phyloP scores from a whole-genome alignment of 2,329 filamentous ascomycete species.

The Epichloe glyceriae region DNA sequence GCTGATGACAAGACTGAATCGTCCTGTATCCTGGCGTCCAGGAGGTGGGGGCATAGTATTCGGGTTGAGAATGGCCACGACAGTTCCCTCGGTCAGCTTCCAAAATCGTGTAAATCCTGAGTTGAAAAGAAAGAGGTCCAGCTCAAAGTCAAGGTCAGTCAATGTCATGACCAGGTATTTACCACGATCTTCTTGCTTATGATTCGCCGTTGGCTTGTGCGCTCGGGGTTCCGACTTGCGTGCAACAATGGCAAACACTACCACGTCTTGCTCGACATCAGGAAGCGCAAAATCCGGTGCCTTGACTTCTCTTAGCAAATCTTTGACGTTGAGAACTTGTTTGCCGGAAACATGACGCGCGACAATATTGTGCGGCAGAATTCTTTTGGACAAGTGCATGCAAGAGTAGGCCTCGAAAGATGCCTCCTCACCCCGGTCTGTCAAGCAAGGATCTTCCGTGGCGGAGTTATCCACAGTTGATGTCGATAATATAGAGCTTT shows the following conservation, averaged over 20 bases:
- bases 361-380: slow-evolving; percentile 69
- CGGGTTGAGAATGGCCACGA: slow-evolving; percentile 86
- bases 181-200: slow-evolving; percentile 43
- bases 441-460: slow-evolving; percentile 8
- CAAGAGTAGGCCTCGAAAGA: slow-evolving; percentile 80
- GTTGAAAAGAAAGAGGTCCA: slow-evolving; percentile 87
- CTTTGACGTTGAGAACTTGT: slow-evolving; percentile 63
- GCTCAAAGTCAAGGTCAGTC: slow-evolving; percentile 77
- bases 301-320: slow-evolving; percentile 70
- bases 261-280: slow-evolving; percentile 72
- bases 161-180: slow-evolving; percentile 92
- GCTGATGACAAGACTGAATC: slow-evolving; percentile 74
- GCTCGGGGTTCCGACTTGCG: slow-evolving; percentile 71
- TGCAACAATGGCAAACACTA: slow-evolving; percentile 77
- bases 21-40: slow-evolving; percentile 61
- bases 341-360: slow-evolving; percentile 68
- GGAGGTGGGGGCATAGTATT: slow-evolving; percentile 77
- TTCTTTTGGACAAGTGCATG: slow-evolving; percentile 69
- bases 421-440: slow-evolving; percentile 19
- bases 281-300: slow-evolving; percentile 72
- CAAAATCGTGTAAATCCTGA: slow-evolving; percentile 85
- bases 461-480: neutral
- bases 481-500: slow-evolving; percentile 8
- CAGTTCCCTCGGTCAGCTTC: slow-evolving; percentile 83
- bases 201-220: slow-evolving; percentile 34